Percentiles rank a stretch among this genome's conserved stretches.
These are phyloP conservation scores for Dunaliella salina DNA, from an alignment of 163 green algal genomes.

Conservation along the genomic window DNA sequence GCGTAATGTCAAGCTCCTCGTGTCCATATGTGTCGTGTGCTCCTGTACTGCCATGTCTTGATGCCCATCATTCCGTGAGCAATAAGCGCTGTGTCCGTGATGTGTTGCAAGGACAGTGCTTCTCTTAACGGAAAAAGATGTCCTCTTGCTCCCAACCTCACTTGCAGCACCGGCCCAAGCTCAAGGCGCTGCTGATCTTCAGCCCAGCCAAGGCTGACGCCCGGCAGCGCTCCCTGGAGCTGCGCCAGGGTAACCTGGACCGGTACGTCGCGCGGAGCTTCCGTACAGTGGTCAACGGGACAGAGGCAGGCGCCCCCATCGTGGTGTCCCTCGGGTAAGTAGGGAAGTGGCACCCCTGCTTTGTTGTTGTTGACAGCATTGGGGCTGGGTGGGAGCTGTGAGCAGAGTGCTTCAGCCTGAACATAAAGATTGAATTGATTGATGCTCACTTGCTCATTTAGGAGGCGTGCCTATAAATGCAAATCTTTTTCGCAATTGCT, in stretches of 20 bases:
- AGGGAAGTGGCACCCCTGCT: no score
- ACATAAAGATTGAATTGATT: no score
- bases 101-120: neutral
- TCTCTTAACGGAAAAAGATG: neutral
- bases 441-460: no score
- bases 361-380: no score
- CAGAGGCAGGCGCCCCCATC: neutral
- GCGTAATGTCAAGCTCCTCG: neutral
- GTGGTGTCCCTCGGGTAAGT: neutral
- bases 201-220: slow-evolving; percentile 14
- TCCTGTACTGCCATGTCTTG: neutral
- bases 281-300: neutral
- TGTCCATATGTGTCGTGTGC: neutral
- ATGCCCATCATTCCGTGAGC: neutral
- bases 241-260: slow-evolving; percentile 6
- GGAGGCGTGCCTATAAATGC: no score
- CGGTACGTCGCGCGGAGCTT: neutral
- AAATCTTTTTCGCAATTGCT: no score
- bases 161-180: neutral
- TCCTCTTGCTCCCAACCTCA: neutral
- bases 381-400: no score
- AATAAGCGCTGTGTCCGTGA: neutral
- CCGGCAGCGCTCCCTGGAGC: slow-evolving; percentile 1
- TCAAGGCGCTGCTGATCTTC: neutral
- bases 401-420: no score